phyloP scores from a whole-genome alignment of 352 stramenopile genomes.

The Globisporangium irregulare region DNA sequence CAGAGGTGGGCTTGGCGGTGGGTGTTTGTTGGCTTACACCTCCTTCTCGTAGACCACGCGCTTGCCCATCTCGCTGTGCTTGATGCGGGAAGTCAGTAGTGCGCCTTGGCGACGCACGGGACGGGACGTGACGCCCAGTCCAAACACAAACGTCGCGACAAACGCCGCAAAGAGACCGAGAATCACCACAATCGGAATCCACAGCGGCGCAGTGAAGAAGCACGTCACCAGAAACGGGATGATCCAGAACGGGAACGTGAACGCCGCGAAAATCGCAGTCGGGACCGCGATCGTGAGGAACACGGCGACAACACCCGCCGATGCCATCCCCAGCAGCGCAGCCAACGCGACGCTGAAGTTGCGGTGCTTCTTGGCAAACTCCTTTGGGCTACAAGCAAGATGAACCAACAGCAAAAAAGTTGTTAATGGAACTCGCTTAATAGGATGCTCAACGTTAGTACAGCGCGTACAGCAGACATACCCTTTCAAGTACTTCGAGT shows the following conservation, averaged over 20 bases:
- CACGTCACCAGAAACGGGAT: slow-evolving; percentile 66
- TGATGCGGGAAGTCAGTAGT: slow-evolving; percentile 70
- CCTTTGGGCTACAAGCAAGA: slow-evolving; percentile 30
- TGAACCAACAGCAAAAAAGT: slow-evolving; percentile 8
- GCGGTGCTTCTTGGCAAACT: slow-evolving; percentile 75
- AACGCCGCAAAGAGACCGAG: slow-evolving; percentile 65
- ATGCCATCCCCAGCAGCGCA: slow-evolving; percentile 48
- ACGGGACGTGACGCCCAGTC: slow-evolving; percentile 69
- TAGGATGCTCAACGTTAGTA: background rate
- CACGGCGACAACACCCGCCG: slow-evolving; percentile 43
- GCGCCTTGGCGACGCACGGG: slow-evolving; percentile 77
- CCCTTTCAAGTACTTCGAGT: slow-evolving; percentile 45
- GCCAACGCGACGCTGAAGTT: slow-evolving; percentile 62
- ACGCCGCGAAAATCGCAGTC: slow-evolving; percentile 58
- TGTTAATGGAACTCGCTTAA: background rate
- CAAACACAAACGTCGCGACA: slow-evolving; percentile 65
- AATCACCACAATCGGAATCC: slow-evolving; percentile 66
- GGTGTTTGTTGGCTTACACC: slow-evolving; percentile 22
- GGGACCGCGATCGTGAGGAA: slow-evolving; percentile 74
- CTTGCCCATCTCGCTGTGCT: slow-evolving; percentile 78
- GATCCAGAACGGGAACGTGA: slow-evolving; percentile 87
- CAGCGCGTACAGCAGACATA: slow-evolving; percentile 11
- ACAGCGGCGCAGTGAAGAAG: slow-evolving; percentile 81
- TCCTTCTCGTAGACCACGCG: slow-evolving; percentile 84
- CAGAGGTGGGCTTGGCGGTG: background rate